These are phyloP conservation scores for Plenodomus biglobosus DNA, from an alignment of 2,329 filamentous ascomycete species.

Conservation along the genomic window DNA sequence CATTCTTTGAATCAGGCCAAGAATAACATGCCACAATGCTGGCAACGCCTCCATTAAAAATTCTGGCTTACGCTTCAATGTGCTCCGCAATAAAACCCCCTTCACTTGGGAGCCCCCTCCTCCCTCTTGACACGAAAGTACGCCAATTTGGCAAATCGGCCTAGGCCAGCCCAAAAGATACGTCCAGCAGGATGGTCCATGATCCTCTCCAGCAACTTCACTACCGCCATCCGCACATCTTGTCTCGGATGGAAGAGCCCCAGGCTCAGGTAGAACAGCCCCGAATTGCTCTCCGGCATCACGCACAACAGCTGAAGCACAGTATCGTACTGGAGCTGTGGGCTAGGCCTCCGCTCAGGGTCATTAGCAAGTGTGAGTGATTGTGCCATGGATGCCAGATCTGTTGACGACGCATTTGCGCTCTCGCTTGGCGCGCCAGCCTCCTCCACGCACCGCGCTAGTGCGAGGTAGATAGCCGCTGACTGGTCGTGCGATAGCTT, in stretches of 20 bases:
- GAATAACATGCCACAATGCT: too few relatives aligned
- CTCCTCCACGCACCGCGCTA: slow-evolving; percentile 69
- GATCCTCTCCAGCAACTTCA: slow-evolving; percentile 79
- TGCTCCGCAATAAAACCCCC: too few relatives aligned
- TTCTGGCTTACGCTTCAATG: too few relatives aligned
- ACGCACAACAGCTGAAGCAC: slow-evolving; percentile 69
- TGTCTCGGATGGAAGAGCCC: slow-evolving; percentile 88
- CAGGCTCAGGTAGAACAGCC: slow-evolving; percentile 86
- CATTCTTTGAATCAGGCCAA: too few relatives aligned
- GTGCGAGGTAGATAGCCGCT: slow-evolving; percentile 80
- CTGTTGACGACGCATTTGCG: slow-evolving; percentile 19
- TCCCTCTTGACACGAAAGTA: slow-evolving; percentile 77
- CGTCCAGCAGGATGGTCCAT: slow-evolving; percentile 84
- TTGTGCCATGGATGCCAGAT: slow-evolving; percentile 23
- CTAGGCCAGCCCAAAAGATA: slow-evolving; percentile 87
- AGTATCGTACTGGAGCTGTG: slow-evolving; percentile 43
- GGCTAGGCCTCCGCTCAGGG: slow-evolving; percentile 23
- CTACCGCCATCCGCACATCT: slow-evolving; percentile 75
- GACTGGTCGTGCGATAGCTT: slow-evolving; percentile 75
- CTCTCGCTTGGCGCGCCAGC: slow-evolving; percentile 24
- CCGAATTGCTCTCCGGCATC: slow-evolving; percentile 81
- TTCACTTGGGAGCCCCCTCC: slow-evolving; percentile 21
- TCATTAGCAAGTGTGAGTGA: slow-evolving; percentile 30
- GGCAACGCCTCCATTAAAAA: too few relatives aligned
- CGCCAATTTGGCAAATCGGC: slow-evolving; percentile 84